Evolutionary conservation across 805 yeast genomes (phyloP).

Genomic region (Hanseniaspora singularis): DNA sequence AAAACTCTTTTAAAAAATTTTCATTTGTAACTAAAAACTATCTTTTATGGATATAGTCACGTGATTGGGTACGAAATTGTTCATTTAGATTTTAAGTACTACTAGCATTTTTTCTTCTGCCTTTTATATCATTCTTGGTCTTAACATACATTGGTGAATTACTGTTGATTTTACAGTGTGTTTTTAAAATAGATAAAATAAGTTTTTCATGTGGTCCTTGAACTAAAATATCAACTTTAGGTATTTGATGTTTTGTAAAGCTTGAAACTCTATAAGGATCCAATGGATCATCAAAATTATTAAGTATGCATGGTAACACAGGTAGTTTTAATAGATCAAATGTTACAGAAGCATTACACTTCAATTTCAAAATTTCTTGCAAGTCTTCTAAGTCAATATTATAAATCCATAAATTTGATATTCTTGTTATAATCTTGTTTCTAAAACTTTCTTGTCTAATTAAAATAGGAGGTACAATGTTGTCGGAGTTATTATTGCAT

Average conservation of each 20-base stretch:
- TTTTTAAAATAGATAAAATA: constrained; percentile 45
- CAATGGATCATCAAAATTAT: constrained; percentile 9
- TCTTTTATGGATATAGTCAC: too few species aligned
- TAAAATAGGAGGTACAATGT: constrained; percentile 57
- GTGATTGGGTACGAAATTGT: too few species aligned
- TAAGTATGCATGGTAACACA: not conserved
- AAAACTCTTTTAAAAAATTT: too few species aligned
- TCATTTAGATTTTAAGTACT: too few species aligned
- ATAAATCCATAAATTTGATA: constrained; percentile 57
- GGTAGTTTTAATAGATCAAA: constrained; percentile 40
- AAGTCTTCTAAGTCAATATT: constrained; percentile 51
- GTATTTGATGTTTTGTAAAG: constrained; percentile 1
- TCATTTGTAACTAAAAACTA: too few species aligned
- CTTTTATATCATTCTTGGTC: constrained; percentile 23
- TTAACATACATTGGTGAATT: constrained; percentile 40
- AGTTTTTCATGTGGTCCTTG: constrained; percentile 79
- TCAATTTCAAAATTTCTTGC: constrained; percentile 56
- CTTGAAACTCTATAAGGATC: constrained; percentile 22
- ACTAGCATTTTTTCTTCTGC: constrained; percentile 34
- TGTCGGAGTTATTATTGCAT: constrained; percentile 52
- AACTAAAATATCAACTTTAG: constrained; percentile 60
- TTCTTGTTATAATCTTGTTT: constrained; percentile 63
- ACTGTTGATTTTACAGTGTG: constrained; percentile 49
- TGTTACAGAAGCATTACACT: constrained; percentile 84
- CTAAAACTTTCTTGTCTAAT: constrained; percentile 40